Evolutionary conservation across 2,329 filamentous ascomycete species (phyloP).

Genomic region (Colletotrichum liaoningense): DNA sequence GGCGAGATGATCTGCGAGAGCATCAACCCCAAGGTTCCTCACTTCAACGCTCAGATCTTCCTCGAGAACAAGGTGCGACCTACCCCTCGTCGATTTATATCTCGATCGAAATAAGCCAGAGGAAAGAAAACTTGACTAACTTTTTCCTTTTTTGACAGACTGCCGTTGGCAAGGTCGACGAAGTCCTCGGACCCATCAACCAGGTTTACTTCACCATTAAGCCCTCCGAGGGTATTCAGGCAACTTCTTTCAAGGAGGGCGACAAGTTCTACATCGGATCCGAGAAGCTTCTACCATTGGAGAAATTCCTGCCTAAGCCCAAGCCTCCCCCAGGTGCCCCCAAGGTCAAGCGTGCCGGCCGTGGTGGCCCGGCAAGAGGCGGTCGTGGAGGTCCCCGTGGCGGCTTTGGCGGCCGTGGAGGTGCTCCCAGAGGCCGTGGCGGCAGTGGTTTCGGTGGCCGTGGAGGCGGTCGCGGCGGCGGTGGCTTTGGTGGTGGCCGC

Average conservation of each 20-base stretch:
- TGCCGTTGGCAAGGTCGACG: conserved; percentile 94
- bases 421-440: conserved; percentile 39
- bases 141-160: conserved; percentile 61
- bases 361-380: conserved; percentile 52
- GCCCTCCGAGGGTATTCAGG: conserved; percentile 95
- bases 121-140: neutral
- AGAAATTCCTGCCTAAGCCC: conserved; percentile 96
- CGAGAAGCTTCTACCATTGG: conserved; percentile 94
- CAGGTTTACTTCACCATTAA: conserved; percentile 99
- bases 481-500: conserved; percentile 37
- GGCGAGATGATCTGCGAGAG: conserved; percentile 98
- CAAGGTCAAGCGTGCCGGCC: conserved; percentile 70
- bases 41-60: conserved; percentile 99
- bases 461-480: conserved; percentile 19
- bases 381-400: conserved; percentile 54
- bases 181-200: conserved; percentile 97
- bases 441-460: conserved; percentile 43
- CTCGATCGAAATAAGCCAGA: neutral
- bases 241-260: conserved; percentile 91
- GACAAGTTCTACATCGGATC: conserved; percentile 97
- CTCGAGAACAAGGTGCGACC: conserved; percentile 90
- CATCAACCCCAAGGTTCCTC: conserved; percentile 94
- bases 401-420: conserved; percentile 40
- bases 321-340: conserved; percentile 77
- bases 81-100: neutral